Conservation (phyloP, 495 filamentous ascomycete species). For the Daldinia concentrica region DNA sequence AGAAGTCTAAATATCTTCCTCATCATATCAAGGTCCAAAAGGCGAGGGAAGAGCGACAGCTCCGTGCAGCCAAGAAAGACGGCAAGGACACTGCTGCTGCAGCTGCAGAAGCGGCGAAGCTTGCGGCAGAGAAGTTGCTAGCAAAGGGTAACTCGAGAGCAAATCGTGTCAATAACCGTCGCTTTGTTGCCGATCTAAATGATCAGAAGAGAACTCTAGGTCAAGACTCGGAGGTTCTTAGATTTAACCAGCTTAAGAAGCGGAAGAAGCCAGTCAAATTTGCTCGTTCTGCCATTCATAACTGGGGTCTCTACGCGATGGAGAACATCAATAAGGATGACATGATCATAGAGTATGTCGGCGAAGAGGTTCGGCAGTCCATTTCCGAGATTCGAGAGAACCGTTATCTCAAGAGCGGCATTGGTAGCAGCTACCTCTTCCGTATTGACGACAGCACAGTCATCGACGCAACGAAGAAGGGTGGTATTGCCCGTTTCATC, state of each 20-base stretch:
- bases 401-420: conserved; percentile 92
- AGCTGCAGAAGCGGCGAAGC: conserved; percentile 73
- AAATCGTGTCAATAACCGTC: conserved; percentile 93
- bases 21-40: conserved; percentile 96
- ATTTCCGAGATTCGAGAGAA: conserved; percentile 94
- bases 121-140: conserved; percentile 79
- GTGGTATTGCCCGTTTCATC: conserved; percentile 97
- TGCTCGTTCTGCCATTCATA: conserved; percentile 96
- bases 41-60: conserved; percentile 86
- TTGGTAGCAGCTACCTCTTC: conserved; percentile 97
- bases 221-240: conserved; percentile 85
- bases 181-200: conserved; percentile 91
- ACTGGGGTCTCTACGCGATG: conserved; percentile 97
- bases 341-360: conserved; percentile 99
- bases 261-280: conserved; percentile 99
- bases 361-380: conserved; percentile 94
- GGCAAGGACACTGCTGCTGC: conserved; percentile 71
- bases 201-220: conserved; percentile 89
- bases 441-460: conserved; percentile 97
- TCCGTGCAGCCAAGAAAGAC: conserved; percentile 72
- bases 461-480: conserved; percentile 97
- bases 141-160: conserved; percentile 83
- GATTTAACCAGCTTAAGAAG: conserved; percentile 99
- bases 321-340: conserved; percentile 97
- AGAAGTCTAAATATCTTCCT: conserved; percentile 97